Evolutionary conservation across 768 basidiomycete species (phyloP).

Genomic region (Mycena olivaceomarginata): DNA sequence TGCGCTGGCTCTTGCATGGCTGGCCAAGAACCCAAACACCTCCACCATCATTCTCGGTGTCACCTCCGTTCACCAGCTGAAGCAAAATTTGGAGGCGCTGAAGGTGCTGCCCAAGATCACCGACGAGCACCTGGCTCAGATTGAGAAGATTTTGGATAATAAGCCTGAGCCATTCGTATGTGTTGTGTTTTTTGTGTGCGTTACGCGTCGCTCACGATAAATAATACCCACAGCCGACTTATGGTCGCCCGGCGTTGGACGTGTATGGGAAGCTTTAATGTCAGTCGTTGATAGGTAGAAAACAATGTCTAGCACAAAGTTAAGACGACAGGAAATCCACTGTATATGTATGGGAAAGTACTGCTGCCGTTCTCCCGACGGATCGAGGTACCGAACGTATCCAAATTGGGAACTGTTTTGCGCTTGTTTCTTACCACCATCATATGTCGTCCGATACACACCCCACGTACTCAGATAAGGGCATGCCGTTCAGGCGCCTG

Average conservation of each 20-base stretch:
- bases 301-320: no score
- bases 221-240: slow-evolving; percentile 42
- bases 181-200: background rate
- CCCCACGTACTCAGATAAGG: slow-evolving; percentile 20
- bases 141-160: slow-evolving; percentile 81
- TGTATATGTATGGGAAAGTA: no score
- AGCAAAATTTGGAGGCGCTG: slow-evolving; percentile 83
- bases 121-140: slow-evolving; percentile 76
- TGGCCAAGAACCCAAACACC: slow-evolving; percentile 79
- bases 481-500: slow-evolving; percentile 39
- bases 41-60: slow-evolving; percentile 83
- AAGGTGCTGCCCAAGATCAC: slow-evolving; percentile 85
- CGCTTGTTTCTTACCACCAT: slow-evolving; percentile 12
- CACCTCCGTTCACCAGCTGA: slow-evolving; percentile 75
- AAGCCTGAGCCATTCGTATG: slow-evolving; percentile 71
- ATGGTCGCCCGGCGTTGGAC: slow-evolving; percentile 47
- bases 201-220: background rate
- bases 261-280: slow-evolving; percentile 42
- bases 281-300: no score
- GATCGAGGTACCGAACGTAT: background rate
- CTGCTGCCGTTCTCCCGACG: no score
- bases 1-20: slow-evolving; percentile 88
- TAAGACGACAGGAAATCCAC: no score
- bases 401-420: background rate
- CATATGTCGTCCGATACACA: slow-evolving; percentile 13